These are phyloP conservation scores for Neolentinus lepideus DNA, from an alignment of 1,284 basidiomycete species.

Conservation along the genomic window DNA sequence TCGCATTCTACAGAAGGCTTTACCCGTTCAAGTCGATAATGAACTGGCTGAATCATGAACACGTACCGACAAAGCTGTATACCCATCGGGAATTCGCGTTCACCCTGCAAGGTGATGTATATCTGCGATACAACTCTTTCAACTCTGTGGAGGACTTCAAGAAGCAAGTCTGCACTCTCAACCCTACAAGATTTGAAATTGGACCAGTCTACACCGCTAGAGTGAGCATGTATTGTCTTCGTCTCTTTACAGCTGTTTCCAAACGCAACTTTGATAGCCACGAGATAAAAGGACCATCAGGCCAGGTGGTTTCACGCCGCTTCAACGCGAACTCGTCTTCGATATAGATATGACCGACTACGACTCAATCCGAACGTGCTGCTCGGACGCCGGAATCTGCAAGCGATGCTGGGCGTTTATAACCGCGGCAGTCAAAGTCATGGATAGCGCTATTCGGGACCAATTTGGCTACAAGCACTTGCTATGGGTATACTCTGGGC, in stretches of 20 bases:
- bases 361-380: constrained; percentile 93
- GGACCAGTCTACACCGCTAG: constrained; percentile 89
- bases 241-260: neutral
- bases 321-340: constrained; percentile 91
- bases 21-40: constrained; percentile 95
- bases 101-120: constrained; percentile 87
- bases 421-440: constrained; percentile 83
- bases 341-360: constrained; percentile 99
- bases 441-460: constrained; percentile 75
- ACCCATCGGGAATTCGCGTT: constrained; percentile 97
- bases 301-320: constrained; percentile 69
- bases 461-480: constrained; percentile 82
- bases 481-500: constrained; percentile 98
- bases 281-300: constrained; percentile 86
- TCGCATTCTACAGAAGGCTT: constrained; percentile 85
- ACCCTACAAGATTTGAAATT: constrained; percentile 93
- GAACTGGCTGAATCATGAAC: constrained; percentile 93
- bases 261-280: constrained; percentile 46
- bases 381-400: constrained; percentile 89
- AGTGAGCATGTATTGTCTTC: constrained; percentile 42
- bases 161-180: constrained; percentile 78
- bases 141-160: constrained; percentile 83
- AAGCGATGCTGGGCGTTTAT: constrained; percentile 94
- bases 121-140: constrained; percentile 95
- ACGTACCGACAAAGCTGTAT: constrained; percentile 68